A percentile compares a stretch with the other conserved stretches of the same genome.
Conservation (phyloP, 2,329 filamentous ascomycete species). For the Trichocomaceae sp. region DNA sequence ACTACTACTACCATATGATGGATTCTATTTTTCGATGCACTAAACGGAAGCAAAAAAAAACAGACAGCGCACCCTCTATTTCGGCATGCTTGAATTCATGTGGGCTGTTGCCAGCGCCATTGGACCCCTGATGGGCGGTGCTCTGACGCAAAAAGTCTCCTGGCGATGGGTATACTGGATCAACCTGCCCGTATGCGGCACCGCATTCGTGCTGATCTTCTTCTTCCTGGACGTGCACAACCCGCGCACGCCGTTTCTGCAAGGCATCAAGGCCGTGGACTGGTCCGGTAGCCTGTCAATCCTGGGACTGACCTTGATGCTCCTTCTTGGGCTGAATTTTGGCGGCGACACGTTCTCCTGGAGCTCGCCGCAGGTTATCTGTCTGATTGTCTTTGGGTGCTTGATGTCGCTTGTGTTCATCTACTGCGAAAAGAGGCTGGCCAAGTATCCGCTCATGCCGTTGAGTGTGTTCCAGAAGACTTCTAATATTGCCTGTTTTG, state of each 20-base stretch:
- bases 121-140: conserved; percentile 24
- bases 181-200: conserved; percentile 47
- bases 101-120: conserved; percentile 50
- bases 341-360: conserved; percentile 46
- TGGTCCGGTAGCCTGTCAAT: conserved; percentile 50
- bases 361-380: conserved; percentile 50
- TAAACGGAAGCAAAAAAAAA: background rate
- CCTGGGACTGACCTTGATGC: conserved; percentile 45
- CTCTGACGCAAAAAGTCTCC: conserved; percentile 32
- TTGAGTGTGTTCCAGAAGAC: conserved; percentile 52
- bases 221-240: conserved; percentile 52
- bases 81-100: conserved; percentile 47
- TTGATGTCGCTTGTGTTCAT: conserved; percentile 49
- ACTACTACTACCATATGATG: no score
- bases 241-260: conserved; percentile 44
- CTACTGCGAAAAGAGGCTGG: conserved; percentile 57
- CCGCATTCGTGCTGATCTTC: conserved; percentile 45
- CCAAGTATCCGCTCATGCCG: conserved; percentile 63
- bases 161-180: conserved; percentile 55
- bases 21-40: no score
- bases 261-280: conserved; percentile 48
- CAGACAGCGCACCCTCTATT: conserved; percentile 43
- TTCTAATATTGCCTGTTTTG: conserved; percentile 54
- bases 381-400: conserved; percentile 47
- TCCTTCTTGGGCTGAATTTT: conserved; percentile 50